Evolutionary conservation across 148 eudicot genomes (phyloP).

Genomic region (Heliamphora exappendiculata): DNA sequence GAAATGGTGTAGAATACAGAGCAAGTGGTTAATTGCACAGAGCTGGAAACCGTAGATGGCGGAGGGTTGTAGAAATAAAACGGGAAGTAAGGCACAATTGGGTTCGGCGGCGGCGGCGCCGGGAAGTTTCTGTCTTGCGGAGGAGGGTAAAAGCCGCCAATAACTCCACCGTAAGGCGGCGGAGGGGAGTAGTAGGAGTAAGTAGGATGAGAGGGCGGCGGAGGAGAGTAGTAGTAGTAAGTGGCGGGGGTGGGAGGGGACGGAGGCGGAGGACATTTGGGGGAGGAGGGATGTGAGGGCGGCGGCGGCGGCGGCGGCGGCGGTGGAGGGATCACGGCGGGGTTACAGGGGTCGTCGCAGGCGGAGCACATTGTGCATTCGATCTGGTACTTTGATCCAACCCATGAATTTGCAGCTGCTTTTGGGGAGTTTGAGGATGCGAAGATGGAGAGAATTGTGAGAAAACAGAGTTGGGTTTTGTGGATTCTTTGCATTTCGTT

Average conservation of each 20-base stretch:
- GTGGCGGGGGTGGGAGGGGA: slow-evolving; percentile 9
- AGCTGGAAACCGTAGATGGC: slow-evolving; percentile 8
- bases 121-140: slow-evolving; percentile 33
- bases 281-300: slow-evolving; percentile 2
- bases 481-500: not conserved
- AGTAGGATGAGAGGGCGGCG: slow-evolving; percentile 24
- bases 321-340: slow-evolving; percentile 23
- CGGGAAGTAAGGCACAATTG: slow-evolving; percentile 65
- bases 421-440: not conserved
- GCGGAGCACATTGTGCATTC: slow-evolving; percentile 60
- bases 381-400: slow-evolving; percentile 46
- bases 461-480: not conserved
- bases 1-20: not conserved
- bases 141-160: slow-evolving; percentile 22
- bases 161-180: not conserved
- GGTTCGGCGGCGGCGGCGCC: slow-evolving; percentile 64
- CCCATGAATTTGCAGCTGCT: slow-evolving; percentile 23
- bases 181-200: no score
- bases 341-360: slow-evolving; percentile 31
- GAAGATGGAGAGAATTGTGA: not conserved
- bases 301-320: slow-evolving; percentile 23
- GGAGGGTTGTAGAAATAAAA: slow-evolving; percentile 60
- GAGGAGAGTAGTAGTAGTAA: slow-evolving; percentile 12
- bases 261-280: slow-evolving; percentile 39
- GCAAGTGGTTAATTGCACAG: slow-evolving; percentile 4